Conservation (phyloP, 176 grass and related monocot species). For the Stipa capillata region DNA sequence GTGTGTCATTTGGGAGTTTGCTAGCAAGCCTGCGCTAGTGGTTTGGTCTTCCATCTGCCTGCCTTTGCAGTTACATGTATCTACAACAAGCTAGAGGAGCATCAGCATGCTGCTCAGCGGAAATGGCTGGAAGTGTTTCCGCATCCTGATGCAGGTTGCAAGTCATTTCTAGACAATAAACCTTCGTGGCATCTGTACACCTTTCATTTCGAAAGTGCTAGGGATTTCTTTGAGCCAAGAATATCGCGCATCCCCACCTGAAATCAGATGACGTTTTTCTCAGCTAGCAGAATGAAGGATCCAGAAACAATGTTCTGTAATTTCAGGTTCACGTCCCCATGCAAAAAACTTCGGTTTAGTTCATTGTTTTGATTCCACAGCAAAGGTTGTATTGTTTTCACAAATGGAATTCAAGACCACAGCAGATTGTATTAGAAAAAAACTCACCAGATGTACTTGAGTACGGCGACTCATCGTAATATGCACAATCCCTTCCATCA, state of each 20-base stretch:
- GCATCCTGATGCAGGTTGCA: background rate
- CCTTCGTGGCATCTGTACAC: slow-evolving; percentile 21
- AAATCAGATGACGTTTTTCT: slow-evolving; percentile 9
- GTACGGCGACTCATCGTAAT: slow-evolving; percentile 41
- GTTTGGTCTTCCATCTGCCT: background rate
- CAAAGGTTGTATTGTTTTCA: background rate
- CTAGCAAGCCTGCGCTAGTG: background rate
- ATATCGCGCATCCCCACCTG: slow-evolving; percentile 41
- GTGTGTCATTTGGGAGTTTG: slow-evolving; percentile 1
- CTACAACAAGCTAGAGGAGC: slow-evolving; percentile 10
- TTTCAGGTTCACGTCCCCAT: background rate
- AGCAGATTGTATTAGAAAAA: background rate
- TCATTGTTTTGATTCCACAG: background rate
- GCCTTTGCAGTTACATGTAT: slow-evolving; percentile 13
- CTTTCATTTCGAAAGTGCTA: slow-evolving; percentile 31
- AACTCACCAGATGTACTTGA: slow-evolving; percentile 37
- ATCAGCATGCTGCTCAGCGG: background rate
- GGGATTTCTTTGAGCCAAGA: slow-evolving; percentile 54
- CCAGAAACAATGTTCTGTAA: background rate
- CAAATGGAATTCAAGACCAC: background rate
- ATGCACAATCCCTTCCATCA: slow-evolving; percentile 64
- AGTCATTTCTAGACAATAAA: slow-evolving; percentile 24
- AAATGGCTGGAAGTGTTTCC: background rate
- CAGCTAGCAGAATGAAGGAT: background rate
- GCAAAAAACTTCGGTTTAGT: background rate